These are phyloP conservation scores for Dioscorea zingiberensis DNA, from an alignment of 106 monocot species.

Conservation along the genomic window DNA sequence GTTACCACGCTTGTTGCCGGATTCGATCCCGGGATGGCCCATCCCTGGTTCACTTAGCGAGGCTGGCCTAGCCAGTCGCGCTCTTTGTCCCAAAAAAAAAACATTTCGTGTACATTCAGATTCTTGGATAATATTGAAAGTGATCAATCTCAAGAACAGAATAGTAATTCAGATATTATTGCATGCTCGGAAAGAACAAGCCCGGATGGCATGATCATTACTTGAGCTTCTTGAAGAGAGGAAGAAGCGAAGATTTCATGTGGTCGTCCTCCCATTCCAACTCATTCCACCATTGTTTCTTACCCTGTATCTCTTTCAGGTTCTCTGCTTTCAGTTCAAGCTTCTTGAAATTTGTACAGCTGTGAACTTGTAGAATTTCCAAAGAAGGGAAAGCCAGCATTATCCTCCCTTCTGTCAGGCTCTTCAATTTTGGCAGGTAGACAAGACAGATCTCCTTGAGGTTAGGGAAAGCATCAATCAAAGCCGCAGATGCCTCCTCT, in stretches of 20 bases:
- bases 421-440: not conserved
- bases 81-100: no score
- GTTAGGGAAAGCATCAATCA: not conserved
- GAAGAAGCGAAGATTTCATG: not conserved
- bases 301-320: not conserved
- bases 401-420: not conserved
- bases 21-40: no score
- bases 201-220: not conserved
- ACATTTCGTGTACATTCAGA: no score
- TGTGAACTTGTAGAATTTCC: not conserved
- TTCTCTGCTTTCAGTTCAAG: not conserved
- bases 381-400: not conserved
- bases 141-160: no score
- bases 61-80: no score
- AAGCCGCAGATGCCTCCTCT: not conserved
- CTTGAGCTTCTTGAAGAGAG: not conserved
- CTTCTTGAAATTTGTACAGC: not conserved
- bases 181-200: not conserved
- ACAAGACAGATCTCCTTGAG: not conserved
- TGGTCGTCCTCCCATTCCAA: not conserved
- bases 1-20: no score
- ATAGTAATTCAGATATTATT: no score
- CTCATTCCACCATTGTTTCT: not conserved
- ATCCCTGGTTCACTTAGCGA: no score
- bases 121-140: no score